Evolutionary conservation across 1,284 basidiomycete genomes (phyloP).

Genomic region (Tilletia walkeri): DNA sequence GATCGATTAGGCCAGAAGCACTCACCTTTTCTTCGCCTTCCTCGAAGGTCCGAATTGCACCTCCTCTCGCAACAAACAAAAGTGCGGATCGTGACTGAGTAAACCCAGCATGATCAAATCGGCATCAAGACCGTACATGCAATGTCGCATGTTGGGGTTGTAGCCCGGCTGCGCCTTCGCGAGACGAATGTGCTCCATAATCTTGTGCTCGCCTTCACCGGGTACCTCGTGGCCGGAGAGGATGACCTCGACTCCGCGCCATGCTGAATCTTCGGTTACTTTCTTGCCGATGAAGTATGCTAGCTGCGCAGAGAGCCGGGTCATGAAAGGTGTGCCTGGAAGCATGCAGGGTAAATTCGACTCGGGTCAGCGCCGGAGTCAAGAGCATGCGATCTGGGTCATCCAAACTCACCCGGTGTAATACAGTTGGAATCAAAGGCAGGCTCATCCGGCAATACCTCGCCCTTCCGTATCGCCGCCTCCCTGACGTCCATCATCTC

Average conservation of each 20-base stretch:
- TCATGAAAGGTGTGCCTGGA: conserved; percentile 80
- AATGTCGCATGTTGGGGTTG: conserved; percentile 89
- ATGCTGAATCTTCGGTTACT: conserved; percentile 58
- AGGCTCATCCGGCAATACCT: conserved; percentile 85
- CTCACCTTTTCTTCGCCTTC: conserved; percentile 63
- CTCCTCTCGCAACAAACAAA: conserved; percentile 93
- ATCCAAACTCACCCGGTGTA: conserved; percentile 73
- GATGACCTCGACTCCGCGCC: conserved; percentile 87
- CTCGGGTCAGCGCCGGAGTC: neutral
- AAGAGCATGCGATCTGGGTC: neutral
- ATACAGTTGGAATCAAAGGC: conserved; percentile 99
- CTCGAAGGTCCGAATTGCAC: conserved; percentile 84
- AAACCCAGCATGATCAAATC: conserved; percentile 98
- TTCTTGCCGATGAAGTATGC: conserved; percentile 75
- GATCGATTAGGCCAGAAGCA: too few species aligned
- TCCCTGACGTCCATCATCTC: conserved; percentile 83
- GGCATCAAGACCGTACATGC: conserved; percentile 95
- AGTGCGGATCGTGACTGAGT: conserved; percentile 96
- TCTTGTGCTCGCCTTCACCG: conserved; percentile 99
- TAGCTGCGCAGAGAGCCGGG: conserved; percentile 80
- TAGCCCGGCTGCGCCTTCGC: conserved; percentile 92
- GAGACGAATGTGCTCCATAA: conserved; percentile 97
- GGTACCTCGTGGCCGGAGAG: conserved; percentile 96
- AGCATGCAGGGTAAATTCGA: conserved; percentile 60
- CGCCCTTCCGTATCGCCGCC: conserved; percentile 82